Evolutionary conservation across 768 basidiomycete species (phyloP).

Genomic region (Tulasnella calospora): DNA sequence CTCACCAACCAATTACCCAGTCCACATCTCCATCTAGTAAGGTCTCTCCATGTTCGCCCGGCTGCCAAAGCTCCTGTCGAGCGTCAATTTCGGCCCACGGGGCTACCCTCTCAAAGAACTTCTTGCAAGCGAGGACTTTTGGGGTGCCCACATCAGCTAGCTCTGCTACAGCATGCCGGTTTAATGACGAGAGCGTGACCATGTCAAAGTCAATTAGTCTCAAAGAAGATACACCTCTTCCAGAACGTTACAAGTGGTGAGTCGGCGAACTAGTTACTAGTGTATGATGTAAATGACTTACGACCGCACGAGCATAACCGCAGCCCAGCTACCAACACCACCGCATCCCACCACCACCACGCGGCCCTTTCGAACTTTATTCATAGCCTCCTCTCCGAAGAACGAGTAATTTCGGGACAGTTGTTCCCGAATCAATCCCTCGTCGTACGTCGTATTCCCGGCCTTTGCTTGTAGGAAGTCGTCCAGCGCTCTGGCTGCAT

Average conservation of each 20-base stretch:
- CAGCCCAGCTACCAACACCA: conserved; percentile 94
- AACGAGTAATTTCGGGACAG: conserved; percentile 92
- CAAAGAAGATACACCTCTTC: conserved; percentile 67
- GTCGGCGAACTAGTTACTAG: neutral
- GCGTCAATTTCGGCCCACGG: conserved; percentile 86
- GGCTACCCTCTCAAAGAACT: conserved; percentile 60
- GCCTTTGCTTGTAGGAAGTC: neutral
- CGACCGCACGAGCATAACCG: conserved; percentile 89
- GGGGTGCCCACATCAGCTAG: conserved; percentile 89
- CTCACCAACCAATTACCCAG: conserved; percentile 78
- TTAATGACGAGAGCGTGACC: conserved; percentile 89
- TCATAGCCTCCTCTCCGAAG: conserved; percentile 86
- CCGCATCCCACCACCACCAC: conserved; percentile 94
- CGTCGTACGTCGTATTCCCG: conserved; percentile 46
- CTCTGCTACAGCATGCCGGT: conserved; percentile 86
- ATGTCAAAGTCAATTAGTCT: conserved; percentile 93
- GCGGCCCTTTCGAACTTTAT: conserved; percentile 60
- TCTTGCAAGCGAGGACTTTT: conserved; percentile 76
- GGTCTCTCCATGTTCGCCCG: conserved; percentile 53
- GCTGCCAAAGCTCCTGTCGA: conserved; percentile 83
- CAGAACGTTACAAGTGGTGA: conserved; percentile 1
- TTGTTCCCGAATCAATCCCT: conserved; percentile 81
- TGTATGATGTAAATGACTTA: conserved; percentile 42
- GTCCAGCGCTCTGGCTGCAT: neutral
- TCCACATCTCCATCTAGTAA: conserved; percentile 73